Conservation (phyloP, 495 filamentous ascomycete species). For the Tuber indicum region DNA sequence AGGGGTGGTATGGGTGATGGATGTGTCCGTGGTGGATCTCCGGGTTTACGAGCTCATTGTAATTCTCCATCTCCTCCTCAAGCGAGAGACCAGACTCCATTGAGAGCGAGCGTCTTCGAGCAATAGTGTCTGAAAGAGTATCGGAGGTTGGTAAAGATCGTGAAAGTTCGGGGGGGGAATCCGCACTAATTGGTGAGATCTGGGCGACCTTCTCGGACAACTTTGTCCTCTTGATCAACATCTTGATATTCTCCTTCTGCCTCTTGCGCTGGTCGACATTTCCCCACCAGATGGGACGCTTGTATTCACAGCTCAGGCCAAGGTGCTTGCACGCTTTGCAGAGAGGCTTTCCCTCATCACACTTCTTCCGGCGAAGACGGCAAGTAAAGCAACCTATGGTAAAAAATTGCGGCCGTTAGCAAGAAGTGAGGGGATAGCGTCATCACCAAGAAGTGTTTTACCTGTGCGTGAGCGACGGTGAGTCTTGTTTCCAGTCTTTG, state of each 20-base stretch:
- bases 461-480: conserved; percentile 91
- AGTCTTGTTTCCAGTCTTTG: conserved; percentile 67
- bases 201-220: conserved; percentile 69
- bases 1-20: conserved; percentile 48
- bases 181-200: conserved; percentile 50
- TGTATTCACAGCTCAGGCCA: conserved; percentile 83
- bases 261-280: conserved; percentile 74
- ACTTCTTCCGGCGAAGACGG: conserved; percentile 92
- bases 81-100: conserved; percentile 69
- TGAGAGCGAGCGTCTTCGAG: conserved; percentile 62
- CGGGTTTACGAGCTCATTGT: conserved; percentile 49
- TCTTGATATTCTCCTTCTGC: conserved; percentile 93
- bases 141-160: conserved; percentile 76
- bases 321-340: conserved; percentile 89
- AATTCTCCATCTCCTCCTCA: conserved; percentile 46
- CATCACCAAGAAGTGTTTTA: conserved; percentile 41
- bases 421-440: conserved; percentile 7
- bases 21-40: conserved; percentile 50
- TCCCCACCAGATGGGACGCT: conserved; percentile 94
- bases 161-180: conserved; percentile 70
- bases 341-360: conserved; percentile 80
- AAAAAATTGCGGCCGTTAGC: conserved; percentile 38
- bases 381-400: conserved; percentile 89
- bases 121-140: conserved; percentile 65
- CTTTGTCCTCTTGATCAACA: conserved; percentile 95